These are phyloP conservation scores for Fomitopsis serialis DNA, from an alignment of 768 basidiomycete species.

Conservation along the genomic window DNA sequence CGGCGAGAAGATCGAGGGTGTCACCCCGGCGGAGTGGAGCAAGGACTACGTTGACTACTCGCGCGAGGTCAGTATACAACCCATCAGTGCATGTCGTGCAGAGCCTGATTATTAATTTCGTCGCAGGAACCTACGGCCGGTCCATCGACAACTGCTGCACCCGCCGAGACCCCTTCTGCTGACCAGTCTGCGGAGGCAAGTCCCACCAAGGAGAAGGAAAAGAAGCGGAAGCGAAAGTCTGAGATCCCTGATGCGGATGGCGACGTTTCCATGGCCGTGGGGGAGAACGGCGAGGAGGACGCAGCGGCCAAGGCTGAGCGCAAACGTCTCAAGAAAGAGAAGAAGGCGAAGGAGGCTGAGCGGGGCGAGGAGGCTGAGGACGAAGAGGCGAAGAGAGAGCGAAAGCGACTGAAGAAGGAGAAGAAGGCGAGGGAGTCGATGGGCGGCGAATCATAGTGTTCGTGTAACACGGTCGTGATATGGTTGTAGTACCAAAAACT, in stretches of 20 bases:
- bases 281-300: constrained; percentile 43
- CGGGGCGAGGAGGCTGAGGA: constrained; percentile 49
- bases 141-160: constrained; percentile 22
- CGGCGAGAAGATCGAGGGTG: constrained; percentile 82
- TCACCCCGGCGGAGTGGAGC: constrained; percentile 89
- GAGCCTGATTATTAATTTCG: background rate
- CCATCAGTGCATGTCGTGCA: constrained; percentile 6
- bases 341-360: constrained; percentile 31
- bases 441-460: constrained; percentile 25
- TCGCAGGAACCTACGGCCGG: constrained; percentile 35
- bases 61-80: constrained; percentile 41
- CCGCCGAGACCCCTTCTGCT: constrained; percentile 12
- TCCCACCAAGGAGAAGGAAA: constrained; percentile 49
- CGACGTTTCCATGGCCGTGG: constrained; percentile 39
- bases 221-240: constrained; percentile 83
- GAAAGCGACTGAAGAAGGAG: constrained; percentile 28
- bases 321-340: constrained; percentile 24
- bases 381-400: constrained; percentile 32
- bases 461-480: background rate
- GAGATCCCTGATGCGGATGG: constrained; percentile 42
- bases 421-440: constrained; percentile 35
- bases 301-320: constrained; percentile 34
- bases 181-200: constrained; percentile 25
- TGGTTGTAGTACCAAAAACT: no score
- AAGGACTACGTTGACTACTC: constrained; percentile 92